Evolutionary conservation across 2,329 filamentous ascomycete species (phyloP), one percentile per base, ranked within the genome.

Genomic region (Paracorniculantispora psalliotae): DNA sequence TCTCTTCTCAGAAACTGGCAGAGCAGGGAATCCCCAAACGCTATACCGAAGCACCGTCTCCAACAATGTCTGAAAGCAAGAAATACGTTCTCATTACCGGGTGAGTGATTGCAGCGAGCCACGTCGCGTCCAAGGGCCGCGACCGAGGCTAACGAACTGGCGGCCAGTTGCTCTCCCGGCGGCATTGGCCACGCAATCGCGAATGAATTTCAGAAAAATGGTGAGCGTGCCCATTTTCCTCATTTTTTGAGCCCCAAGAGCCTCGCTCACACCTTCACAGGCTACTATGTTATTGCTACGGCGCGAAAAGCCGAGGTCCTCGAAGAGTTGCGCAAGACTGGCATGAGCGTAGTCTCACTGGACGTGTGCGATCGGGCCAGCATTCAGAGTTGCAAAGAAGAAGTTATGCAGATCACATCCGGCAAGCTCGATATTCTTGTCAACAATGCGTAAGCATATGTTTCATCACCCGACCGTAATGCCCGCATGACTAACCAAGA

Each of bases 371-470:
- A 77, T 25, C 65, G 71, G 15, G 73, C 76, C 25, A 84, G 80
- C 62, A 80, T 85, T 67, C 73, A 72, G 13, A 67, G 68, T 41
- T 81, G 79, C 65, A 78, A 77, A 57, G 72, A 72, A 3, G 73
- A 79, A 52, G 78, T 84, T 10, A 66, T 71, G 12, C 67, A 73
- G 13, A 69, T 84, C 47, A 83, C 80, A 1, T 75, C 74, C 4
- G 81, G 81, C 12, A 78, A 72, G 52, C 77, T 85, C 5, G 82
- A 85, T 62, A 77, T 85, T 47, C 79, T 85, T 17, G 76, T 85
- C 47, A 85, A 85, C 69, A 85, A 85, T 61, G 82, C 82, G 80
- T 83, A 35, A 21, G 46, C 15, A 17, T 2, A 7, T 12, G 12
- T 30, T 41, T 15, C 10, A 2, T 9, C 17, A 26, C 25, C 9